Evolutionary conservation across 257 asterid genomes (phyloP).

Genomic region (Solanum chaucha): DNA sequence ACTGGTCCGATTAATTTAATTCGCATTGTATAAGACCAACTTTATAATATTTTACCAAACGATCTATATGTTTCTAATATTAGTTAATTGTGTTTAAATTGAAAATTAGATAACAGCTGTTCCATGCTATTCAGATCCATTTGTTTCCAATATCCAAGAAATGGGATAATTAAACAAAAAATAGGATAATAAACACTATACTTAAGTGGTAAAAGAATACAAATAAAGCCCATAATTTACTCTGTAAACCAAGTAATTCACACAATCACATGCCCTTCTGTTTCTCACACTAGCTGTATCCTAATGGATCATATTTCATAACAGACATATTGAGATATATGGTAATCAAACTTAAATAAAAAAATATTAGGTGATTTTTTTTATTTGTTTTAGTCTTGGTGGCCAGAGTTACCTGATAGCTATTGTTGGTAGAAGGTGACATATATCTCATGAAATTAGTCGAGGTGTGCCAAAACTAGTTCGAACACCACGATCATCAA

Average conservation of each 20-base stretch:
- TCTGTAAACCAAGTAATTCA: background rate
- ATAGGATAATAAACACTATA: background rate
- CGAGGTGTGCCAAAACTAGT: no score
- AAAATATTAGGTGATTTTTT: no score
- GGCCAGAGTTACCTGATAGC: no score
- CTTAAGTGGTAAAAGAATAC: background rate
- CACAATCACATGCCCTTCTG: background rate
- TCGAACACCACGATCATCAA: no score
- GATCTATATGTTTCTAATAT: background rate
- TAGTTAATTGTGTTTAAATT: background rate
- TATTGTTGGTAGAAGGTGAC: no score
- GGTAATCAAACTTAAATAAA: no score
- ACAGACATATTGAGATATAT: background rate
- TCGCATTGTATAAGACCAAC: background rate
- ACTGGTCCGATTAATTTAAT: background rate
- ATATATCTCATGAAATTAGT: no score
- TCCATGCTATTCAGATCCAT: background rate
- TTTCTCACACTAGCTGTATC: background rate
- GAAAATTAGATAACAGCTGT: background rate
- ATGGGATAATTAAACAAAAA: background rate
- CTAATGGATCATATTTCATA: background rate
- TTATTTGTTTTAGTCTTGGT: no score
- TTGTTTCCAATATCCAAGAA: background rate
- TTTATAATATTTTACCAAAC: background rate
- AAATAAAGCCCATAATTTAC: background rate